Base-by-base conservation (phyloP, 805 yeast species). In the Myxozyma kluyveri region DNA sequence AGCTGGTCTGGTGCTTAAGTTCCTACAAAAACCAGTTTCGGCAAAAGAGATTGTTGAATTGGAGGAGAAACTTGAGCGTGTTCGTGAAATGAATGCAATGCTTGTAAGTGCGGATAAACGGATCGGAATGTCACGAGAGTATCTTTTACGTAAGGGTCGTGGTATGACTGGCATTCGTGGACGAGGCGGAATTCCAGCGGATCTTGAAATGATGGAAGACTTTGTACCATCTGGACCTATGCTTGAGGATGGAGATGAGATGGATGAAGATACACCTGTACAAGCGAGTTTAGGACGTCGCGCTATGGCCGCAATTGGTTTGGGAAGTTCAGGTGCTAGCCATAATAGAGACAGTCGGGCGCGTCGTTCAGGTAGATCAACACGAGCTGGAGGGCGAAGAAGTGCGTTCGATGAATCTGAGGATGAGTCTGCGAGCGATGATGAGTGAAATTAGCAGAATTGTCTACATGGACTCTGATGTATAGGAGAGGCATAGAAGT, bases 61-160 rank as follows among this genome's bases (percentile, higher is more conserved):
- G 19, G 45, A 49, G 21, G 32, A 18, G 27, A 38, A 40, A 21
- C 42, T 57, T 4, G 43, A 43, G 12, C 27, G 24, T 4, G 42
- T 57, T 4, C 48, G 44, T 17, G 35, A n/a, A 12, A 22, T 56
- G 23, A 57, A 57, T 38, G 48, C 37, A 23, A 31, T 47, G 47
- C 29, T 57, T 7, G 43, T 45, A 9, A 18, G n/a, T 2, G 39
- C 47, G 6, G 57, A 55, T 31, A 44, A 60, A 17, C 18, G 42
- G 22, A 42, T 57, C 24, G 60, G 61, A 3, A 37, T 38, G 48
- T 50, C 61, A 27, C 54, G 53, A 6, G 54, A 57, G 27, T 57
- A 27, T 39, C 22, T 54, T 3, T 12, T 10, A 35, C 41, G 41
- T 4, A 22, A 27, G 19, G 6, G 7, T 10, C 41, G 27, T 3